phyloP scores from a whole-genome alignment of 495 filamentous ascomycete species.

The Thozetella sp. region DNA sequence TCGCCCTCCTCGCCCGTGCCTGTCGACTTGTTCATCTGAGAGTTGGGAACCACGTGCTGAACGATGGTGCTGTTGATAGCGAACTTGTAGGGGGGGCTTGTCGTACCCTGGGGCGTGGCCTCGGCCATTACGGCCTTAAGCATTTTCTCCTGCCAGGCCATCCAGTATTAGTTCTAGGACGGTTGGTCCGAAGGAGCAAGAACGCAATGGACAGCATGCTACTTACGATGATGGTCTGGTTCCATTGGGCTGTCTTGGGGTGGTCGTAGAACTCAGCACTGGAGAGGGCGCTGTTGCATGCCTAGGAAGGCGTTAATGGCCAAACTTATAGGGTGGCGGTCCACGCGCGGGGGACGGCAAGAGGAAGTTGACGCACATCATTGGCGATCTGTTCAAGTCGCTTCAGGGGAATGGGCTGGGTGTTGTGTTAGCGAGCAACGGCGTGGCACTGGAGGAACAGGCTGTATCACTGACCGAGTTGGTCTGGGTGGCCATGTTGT shows the following conservation, averaged over 20 bases:
- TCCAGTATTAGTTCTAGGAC: not conserved
- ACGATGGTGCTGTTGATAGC: constrained; percentile 97
- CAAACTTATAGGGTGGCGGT: not conserved
- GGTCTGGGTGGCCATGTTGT: constrained; percentile 22
- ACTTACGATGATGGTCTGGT: constrained; percentile 86
- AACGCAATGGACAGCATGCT: not conserved
- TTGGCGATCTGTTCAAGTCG: constrained; percentile 82
- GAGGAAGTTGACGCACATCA: constrained; percentile 59
- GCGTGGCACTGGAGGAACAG: not conserved
- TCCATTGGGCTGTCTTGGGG: constrained; percentile 78
- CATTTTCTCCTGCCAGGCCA: constrained; percentile 68
- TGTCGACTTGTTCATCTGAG: constrained; percentile 53
- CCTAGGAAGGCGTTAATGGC: constrained; percentile 16
- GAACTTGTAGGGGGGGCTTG: constrained; percentile 75
- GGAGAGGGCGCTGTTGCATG: constrained; percentile 74
- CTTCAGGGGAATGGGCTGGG: constrained; percentile 72
- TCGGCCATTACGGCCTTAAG: constrained; percentile 85
- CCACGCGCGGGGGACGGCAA: not conserved
- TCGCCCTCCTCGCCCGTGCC: constrained; percentile 35
- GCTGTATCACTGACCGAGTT: constrained; percentile 23
- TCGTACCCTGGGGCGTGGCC: constrained; percentile 58
- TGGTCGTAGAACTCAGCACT: constrained; percentile 80
- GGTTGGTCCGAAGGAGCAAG: not conserved
- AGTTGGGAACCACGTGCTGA: constrained; percentile 72
- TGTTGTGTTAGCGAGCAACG: not conserved